A percentile compares a stretch with the other conserved stretches of the same genome.
These are phyloP conservation scores for Aaosphaeria pasadenensis DNA, from an alignment of 2,329 filamentous ascomycete species.

Conservation along the genomic window DNA sequence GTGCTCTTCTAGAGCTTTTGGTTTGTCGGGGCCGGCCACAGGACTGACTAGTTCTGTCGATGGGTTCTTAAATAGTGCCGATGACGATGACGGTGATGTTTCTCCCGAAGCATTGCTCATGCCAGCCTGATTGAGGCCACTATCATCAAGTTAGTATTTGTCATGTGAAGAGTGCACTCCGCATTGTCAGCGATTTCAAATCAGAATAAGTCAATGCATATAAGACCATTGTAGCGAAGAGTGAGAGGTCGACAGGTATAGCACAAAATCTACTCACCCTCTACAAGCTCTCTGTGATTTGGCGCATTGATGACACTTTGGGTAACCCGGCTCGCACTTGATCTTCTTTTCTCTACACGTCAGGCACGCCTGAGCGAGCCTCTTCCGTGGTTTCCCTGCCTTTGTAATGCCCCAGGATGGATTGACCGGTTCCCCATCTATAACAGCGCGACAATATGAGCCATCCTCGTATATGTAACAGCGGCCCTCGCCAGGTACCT, in stretches of 20 bases:
- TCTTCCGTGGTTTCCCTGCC: constrained; percentile 87
- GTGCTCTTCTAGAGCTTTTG: constrained; percentile 25
- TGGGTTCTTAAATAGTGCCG: constrained; percentile 28
- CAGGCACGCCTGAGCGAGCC: constrained; percentile 86
- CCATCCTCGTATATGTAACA: constrained; percentile 88
- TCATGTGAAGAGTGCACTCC: constrained; percentile 17
- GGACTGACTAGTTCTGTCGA: constrained; percentile 29
- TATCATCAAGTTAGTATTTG: constrained; percentile 30
- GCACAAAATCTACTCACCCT: constrained; percentile 45
- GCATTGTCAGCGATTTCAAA: constrained; percentile 15
- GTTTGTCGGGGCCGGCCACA: constrained; percentile 25
- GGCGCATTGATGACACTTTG: constrained; percentile 86
- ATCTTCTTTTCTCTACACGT: constrained; percentile 97
- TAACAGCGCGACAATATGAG: constrained; percentile 75
- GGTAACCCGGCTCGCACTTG: constrained; percentile 87
- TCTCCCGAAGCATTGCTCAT: constrained; percentile 31
- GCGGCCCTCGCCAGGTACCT: constrained; percentile 73
- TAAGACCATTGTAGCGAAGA: constrained; percentile 4
- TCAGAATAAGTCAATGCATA: constrained; percentile 20
- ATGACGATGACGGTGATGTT: constrained; percentile 28
- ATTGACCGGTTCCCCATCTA: constrained; percentile 84
- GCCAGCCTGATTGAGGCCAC: constrained; percentile 28
- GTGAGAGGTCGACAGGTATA: constrained; percentile 6
- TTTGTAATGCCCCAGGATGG: constrained; percentile 93
- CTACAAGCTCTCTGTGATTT: constrained; percentile 85